A percentile compares a stretch with the other conserved stretches of the same genome.
Conservation (phyloP, 345 rosid genomes). For the Syzygium aromaticum region DNA sequence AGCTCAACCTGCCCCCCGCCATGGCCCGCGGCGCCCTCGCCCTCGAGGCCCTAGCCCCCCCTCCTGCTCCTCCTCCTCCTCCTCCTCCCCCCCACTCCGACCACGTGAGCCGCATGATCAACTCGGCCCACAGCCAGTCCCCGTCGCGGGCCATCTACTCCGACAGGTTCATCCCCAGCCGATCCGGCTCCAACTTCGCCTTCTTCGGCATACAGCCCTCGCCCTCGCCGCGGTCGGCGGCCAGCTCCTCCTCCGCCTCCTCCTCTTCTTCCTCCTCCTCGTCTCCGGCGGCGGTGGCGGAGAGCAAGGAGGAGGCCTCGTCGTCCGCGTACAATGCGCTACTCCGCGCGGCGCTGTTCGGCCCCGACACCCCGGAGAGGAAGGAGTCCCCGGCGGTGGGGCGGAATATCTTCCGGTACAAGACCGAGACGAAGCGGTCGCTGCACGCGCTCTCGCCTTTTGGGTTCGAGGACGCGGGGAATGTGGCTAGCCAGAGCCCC, state of each 20-base stretch:
- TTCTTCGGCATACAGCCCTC: constrained; percentile 58
- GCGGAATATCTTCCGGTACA: constrained; percentile 78
- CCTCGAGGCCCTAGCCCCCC: constrained; percentile 18
- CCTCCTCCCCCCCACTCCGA: neutral
- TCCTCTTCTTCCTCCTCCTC: neutral
- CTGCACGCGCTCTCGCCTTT: constrained; percentile 60
- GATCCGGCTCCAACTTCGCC: constrained; percentile 87
- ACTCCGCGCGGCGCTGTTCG: constrained; percentile 67
- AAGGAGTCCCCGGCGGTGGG: constrained; percentile 25
- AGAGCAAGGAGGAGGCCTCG: constrained; percentile 57
- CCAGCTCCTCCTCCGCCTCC: neutral
- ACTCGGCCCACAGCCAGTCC: constrained; percentile 47
- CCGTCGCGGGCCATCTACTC: constrained; percentile 86
- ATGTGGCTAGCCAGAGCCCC: constrained; percentile 33
- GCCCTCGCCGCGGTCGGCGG: constrained; percentile 11
- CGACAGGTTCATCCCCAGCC: constrained; percentile 92
- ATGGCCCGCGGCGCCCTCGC: constrained; percentile 38
- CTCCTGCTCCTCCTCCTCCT: too few species aligned
- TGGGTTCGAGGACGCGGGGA: constrained; percentile 56
- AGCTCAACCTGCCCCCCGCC: constrained; percentile 48
- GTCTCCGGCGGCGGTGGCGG: constrained; percentile 12
- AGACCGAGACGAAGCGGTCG: constrained; percentile 70
- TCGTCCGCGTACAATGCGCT: constrained; percentile 63
- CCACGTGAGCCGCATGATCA: constrained; percentile 66
- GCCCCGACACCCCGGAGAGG: constrained; percentile 73